Base-by-base conservation (phyloP, 805 yeast species). In the Ogataea trehaloabstinens region DNA sequence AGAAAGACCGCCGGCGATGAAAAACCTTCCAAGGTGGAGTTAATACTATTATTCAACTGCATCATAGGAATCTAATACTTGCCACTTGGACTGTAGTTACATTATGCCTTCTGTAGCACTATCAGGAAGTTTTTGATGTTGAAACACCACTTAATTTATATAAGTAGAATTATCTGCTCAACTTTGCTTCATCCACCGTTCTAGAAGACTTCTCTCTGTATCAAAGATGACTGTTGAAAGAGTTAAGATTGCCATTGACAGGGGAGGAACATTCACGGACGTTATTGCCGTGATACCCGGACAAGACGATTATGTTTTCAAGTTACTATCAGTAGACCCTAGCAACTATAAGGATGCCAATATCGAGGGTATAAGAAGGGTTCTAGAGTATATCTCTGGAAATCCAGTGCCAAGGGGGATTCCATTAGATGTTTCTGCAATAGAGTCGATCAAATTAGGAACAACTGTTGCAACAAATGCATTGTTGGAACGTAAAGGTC, bases 181-280 rank as follows among this genome's bases (percentile, higher is more conserved):
- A 22, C 25, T 12, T 22, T 22, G 25, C 25, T 22, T 22, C 12
- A 22, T 12, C 25, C 11, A 18, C 13, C 6, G 6, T 30, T 6
- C 17, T 16, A 7, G 12, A 6, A 30, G 7, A 15, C 12, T 18
- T 15, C 17, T 18, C 19, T 13, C 17, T 6, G 18, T 29, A 12
- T 11, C 16, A 30, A 34, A 4, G 10, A 36, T 36, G 40, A 36
- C 40, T 6, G 24, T 36, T 15, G 35, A 36, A 15, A 21, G 34
- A 38, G 34, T 33, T 7, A 32, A 28, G n/a, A 38, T 38, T 13
- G 41, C 41, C 8, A 38, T 38, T n/a, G 52, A 48, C 27, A 38
- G 50, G 32, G 73, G 73, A 38, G 73, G 73, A 42, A 68, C 73
- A 8, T 71, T 71, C 52, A 65, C 71, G 24, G 76, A 71, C 47